Evolutionary conservation across 2,329 filamentous ascomycete genomes (phyloP).

Genomic region (Penicillium sp.): DNA sequence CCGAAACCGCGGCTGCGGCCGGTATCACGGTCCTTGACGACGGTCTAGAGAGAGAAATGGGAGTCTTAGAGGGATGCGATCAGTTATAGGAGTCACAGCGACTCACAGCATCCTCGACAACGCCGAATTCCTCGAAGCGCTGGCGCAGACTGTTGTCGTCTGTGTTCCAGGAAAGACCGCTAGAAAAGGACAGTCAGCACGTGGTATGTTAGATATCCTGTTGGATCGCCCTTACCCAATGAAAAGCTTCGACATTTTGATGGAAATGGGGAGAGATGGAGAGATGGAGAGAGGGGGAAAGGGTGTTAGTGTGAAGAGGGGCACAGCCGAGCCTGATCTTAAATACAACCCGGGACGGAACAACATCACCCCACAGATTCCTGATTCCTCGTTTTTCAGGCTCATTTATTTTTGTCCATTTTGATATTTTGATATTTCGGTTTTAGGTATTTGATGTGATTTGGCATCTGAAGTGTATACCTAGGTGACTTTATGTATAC

Average conservation of each 20-base stretch:
- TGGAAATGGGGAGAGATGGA: conserved; percentile 1
- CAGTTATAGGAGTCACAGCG: not conserved
- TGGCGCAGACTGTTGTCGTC: conserved; percentile 7
- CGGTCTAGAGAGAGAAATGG: not conserved
- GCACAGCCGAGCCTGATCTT: conserved; percentile 9
- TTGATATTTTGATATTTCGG: not conserved
- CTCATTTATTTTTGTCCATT: not conserved
- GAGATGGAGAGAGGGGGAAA: not conserved
- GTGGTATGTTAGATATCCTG: not conserved
- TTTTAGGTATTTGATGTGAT: not conserved
- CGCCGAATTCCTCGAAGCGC: conserved; percentile 9
- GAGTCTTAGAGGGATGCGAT: not conserved
- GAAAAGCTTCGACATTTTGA: conserved; percentile 11
- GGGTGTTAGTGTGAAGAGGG: conserved; percentile 7
- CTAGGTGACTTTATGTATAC: not conserved
- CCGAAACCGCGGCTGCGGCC: conserved; percentile 11
- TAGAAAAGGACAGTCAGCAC: not conserved
- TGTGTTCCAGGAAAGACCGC: conserved; percentile 11
- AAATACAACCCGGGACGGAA: conserved; percentile 9
- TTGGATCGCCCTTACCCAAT: conserved; percentile 1
- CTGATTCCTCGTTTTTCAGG: conserved; percentile 8
- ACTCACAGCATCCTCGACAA: conserved; percentile 11
- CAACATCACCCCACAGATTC: conserved; percentile 6
- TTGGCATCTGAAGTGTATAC: too few species aligned
- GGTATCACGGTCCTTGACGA: conserved; percentile 11